These are phyloP conservation scores for Colletotrichum gigasporum DNA, from an alignment of 2,329 filamentous ascomycete species.

Conservation along the genomic window DNA sequence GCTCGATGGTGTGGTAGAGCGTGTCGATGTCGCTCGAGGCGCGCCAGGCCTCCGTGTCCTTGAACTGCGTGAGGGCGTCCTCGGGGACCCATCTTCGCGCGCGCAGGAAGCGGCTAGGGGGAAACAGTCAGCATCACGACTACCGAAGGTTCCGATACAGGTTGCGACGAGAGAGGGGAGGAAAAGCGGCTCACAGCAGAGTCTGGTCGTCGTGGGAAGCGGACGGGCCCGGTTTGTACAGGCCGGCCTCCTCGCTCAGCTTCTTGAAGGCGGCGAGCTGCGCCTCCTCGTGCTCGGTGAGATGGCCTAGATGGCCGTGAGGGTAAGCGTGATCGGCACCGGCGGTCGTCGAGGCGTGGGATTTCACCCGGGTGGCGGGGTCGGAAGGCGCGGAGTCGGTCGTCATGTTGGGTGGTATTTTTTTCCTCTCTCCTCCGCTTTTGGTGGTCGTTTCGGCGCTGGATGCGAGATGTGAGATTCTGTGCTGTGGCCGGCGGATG, in stretches of 20 bases:
- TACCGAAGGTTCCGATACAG: background rate
- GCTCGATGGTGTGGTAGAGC: conserved; percentile 87
- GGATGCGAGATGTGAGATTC: conserved; percentile 1
- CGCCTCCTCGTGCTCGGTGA: conserved; percentile 73
- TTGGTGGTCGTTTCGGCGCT: no score
- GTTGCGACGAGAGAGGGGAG: no score
- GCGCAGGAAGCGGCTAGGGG: conserved; percentile 79
- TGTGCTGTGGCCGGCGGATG: background rate
- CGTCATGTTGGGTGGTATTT: conserved; percentile 1
- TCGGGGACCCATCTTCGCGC: conserved; percentile 82
- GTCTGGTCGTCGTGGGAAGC: conserved; percentile 78
- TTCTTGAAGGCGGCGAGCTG: conserved; percentile 78
- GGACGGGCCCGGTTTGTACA: conserved; percentile 66
- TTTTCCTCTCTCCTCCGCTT: no score
- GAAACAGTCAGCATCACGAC: conserved; percentile 8
- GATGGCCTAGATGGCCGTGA: conserved; percentile 81
- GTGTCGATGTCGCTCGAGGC: conserved; percentile 79
- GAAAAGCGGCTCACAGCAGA: conserved; percentile 64
- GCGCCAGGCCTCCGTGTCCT: conserved; percentile 89
- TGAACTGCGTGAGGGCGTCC: conserved; percentile 85
- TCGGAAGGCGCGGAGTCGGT: conserved; percentile 16
- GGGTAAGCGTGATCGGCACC: conserved; percentile 66
- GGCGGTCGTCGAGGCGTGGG: conserved; percentile 18
- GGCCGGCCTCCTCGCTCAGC: conserved; percentile 70
- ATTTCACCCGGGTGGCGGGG: conserved; percentile 23